Evolutionary conservation across 192 early-diverging fungal species (phyloP), one percentile per base, ranked within the genome.

Genomic region (Thamnidium elegans): DNA sequence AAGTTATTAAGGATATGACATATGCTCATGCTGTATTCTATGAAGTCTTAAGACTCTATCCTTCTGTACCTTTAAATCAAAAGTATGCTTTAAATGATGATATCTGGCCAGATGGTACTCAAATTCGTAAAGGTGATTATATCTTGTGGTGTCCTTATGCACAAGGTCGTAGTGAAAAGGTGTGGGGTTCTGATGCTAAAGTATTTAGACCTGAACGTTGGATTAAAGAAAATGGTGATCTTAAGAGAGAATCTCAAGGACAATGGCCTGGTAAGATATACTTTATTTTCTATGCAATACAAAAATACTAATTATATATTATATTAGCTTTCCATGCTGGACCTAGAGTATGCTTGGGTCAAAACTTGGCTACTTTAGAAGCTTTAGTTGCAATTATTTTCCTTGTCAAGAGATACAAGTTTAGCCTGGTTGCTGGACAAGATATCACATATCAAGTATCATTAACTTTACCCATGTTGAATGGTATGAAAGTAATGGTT

Each of bases 121-220:
- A 46, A 4, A 71, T 91, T 43, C 56, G 71, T 23, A 78, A 73
- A 26, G 87, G 88, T 17, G 77, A 82, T 10, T 50, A 52, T n/a
- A 74, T 90, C 7, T 52, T 71, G 4, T 89, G 77, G 78, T 72
- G 52, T 13, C 73, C 78, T 1, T 91, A 80, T 51, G 66, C 68
- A 1, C 79, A 84, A 65, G 86, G 84, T 7, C 69, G 86, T 44
- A 67, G 63, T 21, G 60, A 77, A 61, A 58, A 71, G 4, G 72
- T 89, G 15, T 91, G 88, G 89, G 89, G 89, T 6, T 43, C 68
- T n/a, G 80, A 90, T 52, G 88, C 87, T 7, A 70, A 66, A 42
- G 59, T 78, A 55, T 91, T 87, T 67, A 62, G 69, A 23, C 90
- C 90, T 19, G 82, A 86, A 58, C 79, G 88, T 5, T 91, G 89